A percentile compares a stretch with the other conserved stretches of the same genome.
Evolutionary conservation across 768 basidiomycete species (phyloP).

Genomic region (Russula emetica): DNA sequence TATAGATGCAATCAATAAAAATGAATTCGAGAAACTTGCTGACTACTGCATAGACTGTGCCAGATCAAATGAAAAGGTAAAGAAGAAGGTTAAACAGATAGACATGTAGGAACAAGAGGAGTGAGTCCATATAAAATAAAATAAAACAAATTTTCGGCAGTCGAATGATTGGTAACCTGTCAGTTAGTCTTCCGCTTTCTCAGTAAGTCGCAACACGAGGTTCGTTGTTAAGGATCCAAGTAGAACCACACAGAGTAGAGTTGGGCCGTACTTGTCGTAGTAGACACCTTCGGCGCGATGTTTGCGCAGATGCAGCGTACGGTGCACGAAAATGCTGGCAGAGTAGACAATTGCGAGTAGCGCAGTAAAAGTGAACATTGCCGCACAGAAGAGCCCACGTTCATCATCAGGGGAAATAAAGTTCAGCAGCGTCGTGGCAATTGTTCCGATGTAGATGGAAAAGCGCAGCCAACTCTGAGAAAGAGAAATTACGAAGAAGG

Average conservation of each 20-base stretch:
- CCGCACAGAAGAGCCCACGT: conserved; percentile 79
- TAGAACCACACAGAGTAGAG: conserved; percentile 63
- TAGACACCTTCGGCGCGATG: conserved; percentile 77
- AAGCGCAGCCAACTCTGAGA: conserved; percentile 84
- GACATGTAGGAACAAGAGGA: too few species aligned
- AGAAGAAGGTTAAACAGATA: too few species aligned
- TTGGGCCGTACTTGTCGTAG: conserved; percentile 87
- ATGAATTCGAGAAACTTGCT: background rate
- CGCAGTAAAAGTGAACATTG: conserved; percentile 85
- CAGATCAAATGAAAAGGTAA: background rate
- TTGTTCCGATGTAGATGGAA: conserved; percentile 80
- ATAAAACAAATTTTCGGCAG: background rate
- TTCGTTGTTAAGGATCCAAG: conserved; percentile 70
- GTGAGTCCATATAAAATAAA: background rate
- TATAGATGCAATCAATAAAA: background rate
- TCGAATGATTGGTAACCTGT: background rate
- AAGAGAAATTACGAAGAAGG: conserved; percentile 8
- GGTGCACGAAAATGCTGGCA: conserved; percentile 73
- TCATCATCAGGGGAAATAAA: conserved; percentile 71
- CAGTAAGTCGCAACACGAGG: conserved; percentile 60
- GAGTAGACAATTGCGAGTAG: conserved; percentile 86
- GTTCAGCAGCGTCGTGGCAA: conserved; percentile 86
- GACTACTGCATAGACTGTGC: background rate
- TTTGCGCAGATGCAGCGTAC: conserved; percentile 62
- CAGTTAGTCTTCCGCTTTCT: conserved; percentile 37